These are phyloP conservation scores for Canna indica DNA, from an alignment of 176 grass and related monocot genomes.

Conservation along the genomic window DNA sequence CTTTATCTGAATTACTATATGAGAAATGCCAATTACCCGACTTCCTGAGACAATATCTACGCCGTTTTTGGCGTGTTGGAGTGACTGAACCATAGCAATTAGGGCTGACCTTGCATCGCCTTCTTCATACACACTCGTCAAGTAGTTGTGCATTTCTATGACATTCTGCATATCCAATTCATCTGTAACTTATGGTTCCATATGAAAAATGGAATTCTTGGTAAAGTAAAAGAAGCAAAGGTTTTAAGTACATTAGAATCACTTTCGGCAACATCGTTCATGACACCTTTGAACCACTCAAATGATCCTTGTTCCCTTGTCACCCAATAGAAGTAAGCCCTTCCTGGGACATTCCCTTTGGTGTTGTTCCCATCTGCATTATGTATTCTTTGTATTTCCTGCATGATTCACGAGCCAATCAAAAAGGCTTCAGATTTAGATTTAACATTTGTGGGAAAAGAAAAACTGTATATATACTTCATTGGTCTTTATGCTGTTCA, in stretches of 20 bases:
- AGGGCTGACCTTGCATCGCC: slow-evolving; percentile 90
- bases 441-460: slow-evolving; percentile 12
- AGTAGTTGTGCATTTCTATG: slow-evolving; percentile 99
- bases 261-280: slow-evolving; percentile 96
- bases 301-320: slow-evolving; percentile 99
- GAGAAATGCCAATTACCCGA: slow-evolving; percentile 30
- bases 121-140: slow-evolving; percentile 99
- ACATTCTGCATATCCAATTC: slow-evolving; percentile 53
- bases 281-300: slow-evolving; percentile 99
- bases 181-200: neutral
- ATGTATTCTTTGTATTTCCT: slow-evolving; percentile 62
- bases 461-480: slow-evolving; percentile 37
- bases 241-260: slow-evolving; percentile 54
- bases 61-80: slow-evolving; percentile 96
- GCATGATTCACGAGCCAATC: slow-evolving; percentile 25
- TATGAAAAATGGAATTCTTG: neutral
- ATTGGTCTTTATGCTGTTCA: slow-evolving; percentile 72
- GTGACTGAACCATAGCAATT: slow-evolving; percentile 95
- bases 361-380: slow-evolving; percentile 44
- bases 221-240: neutral
- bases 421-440: slow-evolving; percentile 14
- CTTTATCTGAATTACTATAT: neutral
- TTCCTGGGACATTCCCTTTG: slow-evolving; percentile 70
- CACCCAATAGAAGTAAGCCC: slow-evolving; percentile 99
- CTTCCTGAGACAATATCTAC: slow-evolving; percentile 92